phyloP scores from a whole-genome alignment of 73 alveolate species.

The Effrenium voratum region DNA sequence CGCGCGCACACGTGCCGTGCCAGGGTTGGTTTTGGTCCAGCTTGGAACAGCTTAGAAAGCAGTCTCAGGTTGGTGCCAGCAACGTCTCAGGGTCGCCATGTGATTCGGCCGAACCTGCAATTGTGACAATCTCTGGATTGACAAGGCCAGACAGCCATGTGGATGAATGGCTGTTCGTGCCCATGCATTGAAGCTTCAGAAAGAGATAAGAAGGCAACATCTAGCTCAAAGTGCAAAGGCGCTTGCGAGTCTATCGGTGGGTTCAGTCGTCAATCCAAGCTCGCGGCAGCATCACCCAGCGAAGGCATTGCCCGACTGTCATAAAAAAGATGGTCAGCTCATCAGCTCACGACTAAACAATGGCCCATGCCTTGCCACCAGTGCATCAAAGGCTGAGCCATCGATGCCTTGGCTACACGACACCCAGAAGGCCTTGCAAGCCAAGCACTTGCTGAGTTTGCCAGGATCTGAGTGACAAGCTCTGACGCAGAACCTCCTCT shows the following conservation, averaged over 20 bases:
- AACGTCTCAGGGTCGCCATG: conserved; percentile 82
- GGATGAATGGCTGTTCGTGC: not conserved
- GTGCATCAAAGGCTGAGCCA: conserved; percentile 43
- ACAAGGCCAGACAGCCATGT: not conserved
- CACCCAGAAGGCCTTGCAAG: not conserved
- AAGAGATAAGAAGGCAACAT: not conserved
- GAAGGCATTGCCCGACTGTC: conserved; percentile 86
- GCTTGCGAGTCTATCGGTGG: too few species aligned
- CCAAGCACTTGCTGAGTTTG: not conserved
- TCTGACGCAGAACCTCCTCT: conserved; percentile 55
- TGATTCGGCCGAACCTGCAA: conserved; percentile 46
- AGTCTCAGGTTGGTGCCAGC: not conserved
- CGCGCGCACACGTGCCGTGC: too few species aligned
- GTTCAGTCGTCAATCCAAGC: not conserved
- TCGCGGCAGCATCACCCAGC: conserved; percentile 64
- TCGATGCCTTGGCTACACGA: conserved; percentile 21
- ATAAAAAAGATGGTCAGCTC: not conserved
- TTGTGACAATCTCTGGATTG: not conserved
- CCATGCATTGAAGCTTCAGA: not conserved
- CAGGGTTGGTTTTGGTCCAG: too few species aligned
- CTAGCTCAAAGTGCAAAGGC: not conserved
- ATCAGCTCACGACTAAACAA: not conserved
- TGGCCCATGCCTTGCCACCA: conserved; percentile 34
- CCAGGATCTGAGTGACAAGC: not conserved
- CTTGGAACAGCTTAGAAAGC: too few species aligned